Evolutionary conservation across 768 basidiomycete genomes (phyloP).

Genomic region (Leccinum barrowsii): DNA sequence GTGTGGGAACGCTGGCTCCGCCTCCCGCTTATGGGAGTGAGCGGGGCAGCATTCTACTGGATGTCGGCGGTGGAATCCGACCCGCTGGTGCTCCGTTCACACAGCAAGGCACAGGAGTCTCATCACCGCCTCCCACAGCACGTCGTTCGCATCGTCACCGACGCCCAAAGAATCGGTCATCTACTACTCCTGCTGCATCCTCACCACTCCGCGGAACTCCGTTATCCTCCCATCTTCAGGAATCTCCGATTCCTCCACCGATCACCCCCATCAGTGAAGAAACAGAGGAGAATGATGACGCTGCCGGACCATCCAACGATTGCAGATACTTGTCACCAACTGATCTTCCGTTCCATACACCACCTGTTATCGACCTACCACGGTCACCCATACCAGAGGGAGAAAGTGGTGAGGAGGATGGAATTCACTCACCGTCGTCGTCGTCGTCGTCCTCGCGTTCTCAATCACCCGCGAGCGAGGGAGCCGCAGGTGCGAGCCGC

Average conservation of each 20-base stretch:
- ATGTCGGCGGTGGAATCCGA: conserved; percentile 56
- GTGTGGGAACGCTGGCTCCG: conserved; percentile 93
- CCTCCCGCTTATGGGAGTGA: conserved; percentile 98
- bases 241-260: conserved; percentile 58
- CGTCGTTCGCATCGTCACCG: conserved; percentile 58
- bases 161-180: conserved; percentile 42
- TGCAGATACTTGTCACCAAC: conserved; percentile 59
- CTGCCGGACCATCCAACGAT: conserved; percentile 49
- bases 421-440: conserved; percentile 21
- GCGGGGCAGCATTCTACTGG: conserved; percentile 90
- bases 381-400: conserved; percentile 31
- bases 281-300: conserved; percentile 45
- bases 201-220: conserved; percentile 64
- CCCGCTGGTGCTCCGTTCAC: conserved; percentile 40
- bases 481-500: conserved; percentile 76
- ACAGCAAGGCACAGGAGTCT: conserved; percentile 43
- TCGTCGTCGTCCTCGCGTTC: conserved; percentile 45
- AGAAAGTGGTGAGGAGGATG: conserved; percentile 23
- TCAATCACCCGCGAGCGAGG: conserved; percentile 50
- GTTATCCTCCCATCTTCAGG: conserved; percentile 38
- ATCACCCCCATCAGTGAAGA: conserved; percentile 77
- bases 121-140: conserved; percentile 43
- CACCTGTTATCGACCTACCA: conserved; percentile 48
- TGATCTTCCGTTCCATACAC: conserved; percentile 58
- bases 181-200: conserved; percentile 44